Base-by-base conservation (phyloP, 2,329 filamentous ascomycete genomes). In the Lasiodiplodia sp. region DNA sequence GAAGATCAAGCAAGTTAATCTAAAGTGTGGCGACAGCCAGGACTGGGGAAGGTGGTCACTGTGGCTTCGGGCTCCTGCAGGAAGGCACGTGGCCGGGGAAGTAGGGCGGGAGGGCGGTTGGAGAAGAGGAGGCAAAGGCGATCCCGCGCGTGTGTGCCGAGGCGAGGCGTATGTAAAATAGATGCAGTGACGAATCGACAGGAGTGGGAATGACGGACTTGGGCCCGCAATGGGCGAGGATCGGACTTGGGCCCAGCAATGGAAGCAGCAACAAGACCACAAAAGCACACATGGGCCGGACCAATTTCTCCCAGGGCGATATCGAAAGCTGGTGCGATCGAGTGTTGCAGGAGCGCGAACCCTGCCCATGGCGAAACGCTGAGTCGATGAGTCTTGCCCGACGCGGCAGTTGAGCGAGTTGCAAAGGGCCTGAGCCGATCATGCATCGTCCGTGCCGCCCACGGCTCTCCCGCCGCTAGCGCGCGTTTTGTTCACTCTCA, bases 401-500 rank as follows among this genome's bases (percentile, higher is more conserved):
- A 38, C 55, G 55, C 55, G 55, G 55, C 55, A 57, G 55, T 57
- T 21, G 55, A 38, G 18, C 6, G 28, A 37, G 7, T 14, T n/a
- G 31, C 31, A n/a, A 18, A 11, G 31, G 16, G 12, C 23, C 55
- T n/a, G 37, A 21, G 34, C 55, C 55, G 55, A 37, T 57, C 34
- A 38, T 38, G 55, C 25, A 21, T 31, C n/a, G 23, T 38, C 52
- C 23, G 52, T 56, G 52, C 52, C 52, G 25, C 55, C 18, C 56
- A 63, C 58, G 58, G 58, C 58, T 63, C 58, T 63, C 58, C 58
- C 58, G 58, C 58, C 58, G 58, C 58, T 51, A 63, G 40, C 58
- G 58, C n/a, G 58, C 25, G 58, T 49, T 63, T 63, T 63, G 58
- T 63, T 63, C 58, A 23, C 14, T 38, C 25, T 28, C 37, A 44